Conservation (phyloP, 768 basidiomycete genomes). For the Russula virescens region DNA sequence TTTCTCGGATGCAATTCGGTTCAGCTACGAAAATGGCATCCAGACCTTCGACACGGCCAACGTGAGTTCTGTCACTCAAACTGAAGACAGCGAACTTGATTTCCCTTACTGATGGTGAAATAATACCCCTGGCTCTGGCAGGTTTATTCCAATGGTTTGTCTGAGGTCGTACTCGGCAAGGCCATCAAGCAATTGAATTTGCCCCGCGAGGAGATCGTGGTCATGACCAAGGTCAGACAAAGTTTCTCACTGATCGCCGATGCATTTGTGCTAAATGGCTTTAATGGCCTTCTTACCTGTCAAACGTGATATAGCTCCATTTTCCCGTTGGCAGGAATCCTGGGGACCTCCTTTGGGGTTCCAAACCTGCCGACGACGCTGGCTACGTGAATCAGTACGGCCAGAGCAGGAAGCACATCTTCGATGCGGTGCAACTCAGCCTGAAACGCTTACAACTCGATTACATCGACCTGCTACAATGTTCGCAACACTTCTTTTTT, state of each 20-base stretch:
- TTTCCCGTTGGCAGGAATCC: background rate
- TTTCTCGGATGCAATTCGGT: background rate
- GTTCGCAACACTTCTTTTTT: constrained; percentile 29
- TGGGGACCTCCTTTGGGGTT: background rate
- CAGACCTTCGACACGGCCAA: constrained; percentile 37
- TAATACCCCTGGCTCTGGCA: constrained; percentile 5
- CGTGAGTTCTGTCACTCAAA: constrained; percentile 19
- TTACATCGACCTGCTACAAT: constrained; percentile 68
- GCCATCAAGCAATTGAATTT: constrained; percentile 41
- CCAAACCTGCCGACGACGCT: constrained; percentile 20
- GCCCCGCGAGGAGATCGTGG: constrained; percentile 44
- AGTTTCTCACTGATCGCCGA: background rate
- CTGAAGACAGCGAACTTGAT: too few relatives aligned
- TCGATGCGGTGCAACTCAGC: constrained; percentile 50
- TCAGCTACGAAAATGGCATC: constrained; percentile 39
- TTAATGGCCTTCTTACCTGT: background rate
- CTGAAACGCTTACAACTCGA: constrained; percentile 62
- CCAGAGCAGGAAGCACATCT: constrained; percentile 47
- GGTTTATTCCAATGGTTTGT: constrained; percentile 38
- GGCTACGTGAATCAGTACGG: constrained; percentile 39
- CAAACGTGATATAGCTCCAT: constrained; percentile 13
- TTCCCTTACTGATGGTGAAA: too few relatives aligned
- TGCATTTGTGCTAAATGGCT: background rate
- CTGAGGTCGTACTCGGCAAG: constrained; percentile 43
- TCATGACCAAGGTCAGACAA: constrained; percentile 42